Base-by-base conservation (phyloP, 2,329 filamentous ascomycete genomes). In the Trichoderma harzianum region DNA sequence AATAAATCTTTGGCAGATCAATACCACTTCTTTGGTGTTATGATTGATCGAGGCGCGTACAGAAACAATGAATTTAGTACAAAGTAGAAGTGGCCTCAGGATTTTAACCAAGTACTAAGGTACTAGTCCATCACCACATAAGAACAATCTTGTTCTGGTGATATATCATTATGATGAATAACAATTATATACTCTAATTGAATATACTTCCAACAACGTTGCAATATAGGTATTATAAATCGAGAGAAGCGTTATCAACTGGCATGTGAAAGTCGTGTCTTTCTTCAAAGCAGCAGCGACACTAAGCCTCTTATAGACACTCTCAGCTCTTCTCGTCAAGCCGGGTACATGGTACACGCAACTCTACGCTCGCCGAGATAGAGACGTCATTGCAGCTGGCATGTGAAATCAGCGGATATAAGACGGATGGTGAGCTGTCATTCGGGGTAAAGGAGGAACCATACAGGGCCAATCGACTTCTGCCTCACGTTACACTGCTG, bases 321-420 rank as follows among this genome's bases (percentile, higher is more conserved):
- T 51, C 53, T n/a, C 26, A 55, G 34, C 61, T 65, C 14, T 10
- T 16, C 12, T 53, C 43, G 5, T 53, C 43, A 3, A 62, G 36
- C n/a, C 30, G 24, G 24, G 55, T 55, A 67, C 39, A 14, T 36
- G 28, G 30, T 62, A 30, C 64, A 28, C 21, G 53, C 51, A 30
- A 60, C 55, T 43, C 11, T 32, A 28, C 28, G 47, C 26, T 71
- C 47, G 69, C 28, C 47, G 65, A 47, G 34, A 36, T 3, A 83
- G 84, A 73, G 80, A 81, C 60, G 83, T 84, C 34, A 79, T 84
- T 62, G 8, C 11, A 24, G 21, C 58, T 73, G 26, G 32, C 73
- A 74, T 74, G 72, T 74, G 72, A 74, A 73, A 51, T 64, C 21
- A 53, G 67, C 67, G 21, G 67, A 53, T 51, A 51, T 47, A 32